phyloP scores from a whole-genome alignment of 208 protist species.

The Blastocrithidia nonstop region DNA sequence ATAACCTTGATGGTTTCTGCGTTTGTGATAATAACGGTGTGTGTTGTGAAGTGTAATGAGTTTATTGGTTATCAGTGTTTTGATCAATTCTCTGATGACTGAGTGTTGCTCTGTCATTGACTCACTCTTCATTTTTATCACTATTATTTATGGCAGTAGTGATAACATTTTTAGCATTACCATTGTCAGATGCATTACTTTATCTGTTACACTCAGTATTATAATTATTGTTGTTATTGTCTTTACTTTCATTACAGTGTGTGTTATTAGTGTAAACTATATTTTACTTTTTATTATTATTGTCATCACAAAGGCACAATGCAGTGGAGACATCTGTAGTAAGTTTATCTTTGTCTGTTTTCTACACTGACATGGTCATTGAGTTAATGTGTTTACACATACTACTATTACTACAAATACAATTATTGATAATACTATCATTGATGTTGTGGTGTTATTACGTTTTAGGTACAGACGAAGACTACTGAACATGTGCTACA shows the following conservation, averaged over 20 bases:
- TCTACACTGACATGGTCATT: neutral
- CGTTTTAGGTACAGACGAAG: constrained; percentile 9
- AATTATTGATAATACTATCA: neutral
- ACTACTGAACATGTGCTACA: constrained; percentile 12
- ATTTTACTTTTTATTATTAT: too few relatives aligned
- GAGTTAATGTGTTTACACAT: neutral
- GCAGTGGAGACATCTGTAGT: too few relatives aligned
- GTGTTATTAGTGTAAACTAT: too few relatives aligned
- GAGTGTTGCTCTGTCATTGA: neutral
- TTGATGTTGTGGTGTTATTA: neutral
- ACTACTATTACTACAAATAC: neutral
- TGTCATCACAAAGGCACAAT: too few relatives aligned
- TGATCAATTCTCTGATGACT: neutral
- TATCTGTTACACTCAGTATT: too few relatives aligned
- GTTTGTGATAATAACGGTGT: neutral
- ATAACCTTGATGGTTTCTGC: neutral
- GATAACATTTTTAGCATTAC: too few relatives aligned
- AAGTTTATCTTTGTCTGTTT: neutral
- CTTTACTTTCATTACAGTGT: too few relatives aligned
- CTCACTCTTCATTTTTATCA: neutral
- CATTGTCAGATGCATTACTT: too few relatives aligned
- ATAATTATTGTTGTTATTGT: too few relatives aligned
- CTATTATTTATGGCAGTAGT: neutral
- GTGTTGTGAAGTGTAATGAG: too few relatives aligned
- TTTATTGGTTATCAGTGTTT: neutral